Percentiles rank a stretch among this genome's conserved stretches.
Evolutionary conservation across 192 early-diverging fungal genomes (phyloP).

Genomic region (Thoreauomyces humboldtii): DNA sequence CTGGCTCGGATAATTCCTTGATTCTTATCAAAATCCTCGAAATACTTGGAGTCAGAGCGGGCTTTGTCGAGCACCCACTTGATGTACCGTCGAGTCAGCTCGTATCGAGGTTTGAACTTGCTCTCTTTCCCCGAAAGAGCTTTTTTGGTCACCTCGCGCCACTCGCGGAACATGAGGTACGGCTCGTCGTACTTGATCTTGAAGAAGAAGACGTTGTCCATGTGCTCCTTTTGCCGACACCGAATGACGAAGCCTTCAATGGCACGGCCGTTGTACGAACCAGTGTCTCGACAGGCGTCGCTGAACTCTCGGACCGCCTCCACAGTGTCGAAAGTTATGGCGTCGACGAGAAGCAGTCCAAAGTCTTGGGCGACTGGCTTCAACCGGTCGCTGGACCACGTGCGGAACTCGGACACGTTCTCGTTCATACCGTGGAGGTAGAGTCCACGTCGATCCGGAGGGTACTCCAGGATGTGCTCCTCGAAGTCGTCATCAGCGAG

Average conservation of each 20-base stretch:
- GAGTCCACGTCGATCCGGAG: constrained; percentile 71
- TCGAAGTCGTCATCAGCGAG: constrained; percentile 95
- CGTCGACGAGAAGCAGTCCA: constrained; percentile 65
- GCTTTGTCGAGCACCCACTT: constrained; percentile 71
- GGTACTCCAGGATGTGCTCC: constrained; percentile 89
- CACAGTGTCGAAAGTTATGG: constrained; percentile 50
- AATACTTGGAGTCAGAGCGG: constrained; percentile 59
- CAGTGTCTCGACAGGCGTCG: constrained; percentile 60
- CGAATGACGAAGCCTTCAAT: constrained; percentile 94
- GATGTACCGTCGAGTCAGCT: constrained; percentile 68
- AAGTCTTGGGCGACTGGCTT: constrained; percentile 64
- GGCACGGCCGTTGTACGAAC: constrained; percentile 65
- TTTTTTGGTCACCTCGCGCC: constrained; percentile 86
- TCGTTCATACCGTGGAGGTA: constrained; percentile 91
- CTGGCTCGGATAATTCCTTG: constrained; percentile 82
- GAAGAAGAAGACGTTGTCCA: constrained; percentile 57
- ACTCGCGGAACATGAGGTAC: constrained; percentile 93
- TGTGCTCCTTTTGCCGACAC: constrained; percentile 44
- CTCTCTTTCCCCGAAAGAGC: constrained; percentile 46
- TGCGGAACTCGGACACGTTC: constrained; percentile 70
- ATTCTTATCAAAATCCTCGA: constrained; percentile 60
- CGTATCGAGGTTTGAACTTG: constrained; percentile 39
- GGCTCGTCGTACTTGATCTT: constrained; percentile 96
- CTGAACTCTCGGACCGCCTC: constrained; percentile 68
- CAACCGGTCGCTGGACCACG: constrained; percentile 65